These are phyloP conservation scores for Tricladium varicosporioides DNA, from an alignment of 2,329 filamentous ascomycete species.

Conservation along the genomic window DNA sequence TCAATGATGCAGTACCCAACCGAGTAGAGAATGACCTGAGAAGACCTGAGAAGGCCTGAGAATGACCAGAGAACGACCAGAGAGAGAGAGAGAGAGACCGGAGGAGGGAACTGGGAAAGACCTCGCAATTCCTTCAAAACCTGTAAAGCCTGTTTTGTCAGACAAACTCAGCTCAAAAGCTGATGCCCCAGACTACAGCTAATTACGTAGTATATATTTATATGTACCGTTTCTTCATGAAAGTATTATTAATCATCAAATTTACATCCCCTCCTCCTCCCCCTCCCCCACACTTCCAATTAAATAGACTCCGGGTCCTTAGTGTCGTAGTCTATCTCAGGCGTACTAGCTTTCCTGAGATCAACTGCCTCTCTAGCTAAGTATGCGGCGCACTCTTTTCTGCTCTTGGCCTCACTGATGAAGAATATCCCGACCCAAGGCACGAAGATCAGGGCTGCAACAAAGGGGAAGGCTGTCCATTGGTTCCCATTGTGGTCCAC, in stretches of 20 bases:
- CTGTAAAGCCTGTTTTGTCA: too few species aligned
- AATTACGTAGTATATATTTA: too few species aligned
- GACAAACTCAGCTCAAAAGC: too few species aligned
- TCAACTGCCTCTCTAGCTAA: constrained; percentile 24
- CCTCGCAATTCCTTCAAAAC: too few species aligned
- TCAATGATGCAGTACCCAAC: too few species aligned
- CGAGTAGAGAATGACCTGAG: too few species aligned
- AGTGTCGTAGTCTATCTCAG: background rate
- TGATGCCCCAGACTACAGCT: too few species aligned
- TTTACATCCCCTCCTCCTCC: too few species aligned
- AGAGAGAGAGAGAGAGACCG: too few species aligned
- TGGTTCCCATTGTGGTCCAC: constrained; percentile 31
- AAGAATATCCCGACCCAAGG: constrained; percentile 33
- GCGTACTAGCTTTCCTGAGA: constrained; percentile 21
- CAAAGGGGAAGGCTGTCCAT: constrained; percentile 30
- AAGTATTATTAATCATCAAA: background rate
- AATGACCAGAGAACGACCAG: too few species aligned
- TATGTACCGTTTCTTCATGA: background rate
- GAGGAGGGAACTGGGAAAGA: too few species aligned
- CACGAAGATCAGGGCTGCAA: constrained; percentile 30
- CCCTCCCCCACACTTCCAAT: background rate
- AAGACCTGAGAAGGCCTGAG: too few species aligned
- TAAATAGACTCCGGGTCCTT: background rate
- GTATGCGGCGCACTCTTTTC: constrained; percentile 31
- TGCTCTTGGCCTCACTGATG: constrained; percentile 30